Evolutionary conservation across 1,284 basidiomycete genomes (phyloP), one percentile per base, ranked within the genome.

Genomic region (Xerocomus nothofagi): DNA sequence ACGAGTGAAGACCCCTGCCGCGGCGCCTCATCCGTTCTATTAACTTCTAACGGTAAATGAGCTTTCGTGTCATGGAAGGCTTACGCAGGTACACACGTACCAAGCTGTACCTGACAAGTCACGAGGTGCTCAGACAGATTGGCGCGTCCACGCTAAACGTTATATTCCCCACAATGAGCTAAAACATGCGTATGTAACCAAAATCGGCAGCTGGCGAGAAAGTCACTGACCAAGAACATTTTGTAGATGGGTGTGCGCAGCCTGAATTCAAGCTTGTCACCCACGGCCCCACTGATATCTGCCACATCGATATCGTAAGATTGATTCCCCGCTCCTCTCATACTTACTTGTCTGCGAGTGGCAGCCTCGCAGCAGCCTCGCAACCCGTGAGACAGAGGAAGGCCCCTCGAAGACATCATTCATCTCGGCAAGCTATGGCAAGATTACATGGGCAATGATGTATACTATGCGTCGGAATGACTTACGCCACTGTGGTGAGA

Each of bases 161-260:
- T 50, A 67, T 52, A 44, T 63, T 51, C 62, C 50, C 56, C 60
- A 31, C 60, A 66, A 53, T 59, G 49, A 65, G 53, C 50, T 54
- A 52, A 65, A 27, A 57, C 50, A 47, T 53, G 41, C 37, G 33
- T 47, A 38, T 39, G 33, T 47, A 38, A 40, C 29, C 26, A 49
- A 46, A 51, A 65, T 59, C 54, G 50, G 26, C 49, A 41, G 6
- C 37, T 30, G 36, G 31, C 34, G 6, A 23, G 18, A 42, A 43
- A 38, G 10, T 3, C 9, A 38, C 12, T 34, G n/a, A 15, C 41
- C 44, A 38, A 14, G 24, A 27, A 27, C 11, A n/a, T 30, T 18
- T 33, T 18, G 44, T 39, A 17, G 59, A 21, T 39, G 30, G 39
- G 27, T 20, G 32, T 21, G 44, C 23, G 27, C 33, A 34, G 15